phyloP scores from a whole-genome alignment of 768 basidiomycete species.

The Ramaria sp. region DNA sequence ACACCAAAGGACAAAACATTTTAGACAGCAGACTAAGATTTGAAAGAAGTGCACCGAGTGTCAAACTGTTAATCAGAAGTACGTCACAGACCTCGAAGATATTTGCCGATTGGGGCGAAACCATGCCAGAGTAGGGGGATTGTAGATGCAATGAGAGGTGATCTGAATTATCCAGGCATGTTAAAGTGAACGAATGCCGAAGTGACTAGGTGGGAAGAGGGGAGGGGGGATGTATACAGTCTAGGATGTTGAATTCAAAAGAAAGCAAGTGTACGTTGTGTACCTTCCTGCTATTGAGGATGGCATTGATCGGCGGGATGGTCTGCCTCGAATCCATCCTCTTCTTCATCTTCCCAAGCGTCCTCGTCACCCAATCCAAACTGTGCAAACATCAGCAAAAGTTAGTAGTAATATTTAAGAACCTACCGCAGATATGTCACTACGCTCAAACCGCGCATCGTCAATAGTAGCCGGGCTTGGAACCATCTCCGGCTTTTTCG shows the following conservation, averaged over 20 bases:
- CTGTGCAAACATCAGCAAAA: constrained; percentile 67
- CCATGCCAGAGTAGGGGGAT: background rate
- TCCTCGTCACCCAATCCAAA: constrained; percentile 57
- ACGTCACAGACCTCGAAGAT: background rate
- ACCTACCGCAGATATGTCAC: constrained; percentile 78
- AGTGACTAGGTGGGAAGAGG: too few species aligned
- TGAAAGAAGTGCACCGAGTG: too few species aligned
- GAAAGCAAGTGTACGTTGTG: background rate
- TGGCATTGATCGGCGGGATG: constrained; percentile 16
- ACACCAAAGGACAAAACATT: too few species aligned
- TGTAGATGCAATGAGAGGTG: background rate
- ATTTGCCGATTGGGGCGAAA: background rate
- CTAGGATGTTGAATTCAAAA: background rate
- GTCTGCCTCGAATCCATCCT: constrained; percentile 54
- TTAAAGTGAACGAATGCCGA: background rate
- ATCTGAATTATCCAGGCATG: background rate
- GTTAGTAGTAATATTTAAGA: constrained; percentile 61
- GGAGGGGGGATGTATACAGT: background rate
- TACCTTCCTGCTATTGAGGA: constrained; percentile 1
- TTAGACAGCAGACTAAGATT: too few species aligned
- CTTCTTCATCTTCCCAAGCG: constrained; percentile 62
- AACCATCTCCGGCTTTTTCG: constrained; percentile 64
- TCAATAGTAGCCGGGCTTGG: constrained; percentile 65
- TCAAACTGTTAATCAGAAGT: background rate
- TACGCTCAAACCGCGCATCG: constrained; percentile 61